Evolutionary conservation across 306 rosid genomes (phyloP), one percentile per base, ranked within the genome.

Genomic region (Hippophae gyantsensis): DNA sequence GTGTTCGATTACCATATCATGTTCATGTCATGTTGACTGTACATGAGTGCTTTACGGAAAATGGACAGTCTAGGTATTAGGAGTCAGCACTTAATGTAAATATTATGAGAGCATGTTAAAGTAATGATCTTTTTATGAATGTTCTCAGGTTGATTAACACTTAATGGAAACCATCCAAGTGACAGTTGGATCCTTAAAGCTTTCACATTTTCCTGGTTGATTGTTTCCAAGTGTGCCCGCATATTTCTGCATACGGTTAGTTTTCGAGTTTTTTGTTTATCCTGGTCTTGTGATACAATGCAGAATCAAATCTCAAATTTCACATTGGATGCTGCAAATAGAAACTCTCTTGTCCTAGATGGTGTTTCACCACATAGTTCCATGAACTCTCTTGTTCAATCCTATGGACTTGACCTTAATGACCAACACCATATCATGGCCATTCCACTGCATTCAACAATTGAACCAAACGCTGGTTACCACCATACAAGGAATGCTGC

Each of bases 341-440:
- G 58, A 67, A 73, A 43, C 71, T 69, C 80, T 50, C 42, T 57
- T 51, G 56, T 40, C 70, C 52, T 69, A 0, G 76, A 73, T 56
- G 89, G 73, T 58, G 49, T 70, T 61, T 69, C 77, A 26, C 87
- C 65, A 6, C 67, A 73, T 62, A 7, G 69, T n/a, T 58, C 73
- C 2, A 72, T 71, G 50, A 76, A 80, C 78, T 65, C 89, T 10
- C 65, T 80, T 48, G 61, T 66, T 23, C 79, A 74, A 52, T 68
- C 81, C 57, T 63, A 69, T 72, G 58, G 78, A 57, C 69, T 73
- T 71, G 82, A 82, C 66, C 80, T 68, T 67, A 78, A 82, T 38
- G 67, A 80, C 49, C 81, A 65, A 54, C 70, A 73, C 63, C 67
- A 32, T 8, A 51, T 71, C 42, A 61, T 64, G 45, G 68, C 70